Conservation (phyloP, 352 stramenopile species). For the Globisporangium cederbergense region DNA sequence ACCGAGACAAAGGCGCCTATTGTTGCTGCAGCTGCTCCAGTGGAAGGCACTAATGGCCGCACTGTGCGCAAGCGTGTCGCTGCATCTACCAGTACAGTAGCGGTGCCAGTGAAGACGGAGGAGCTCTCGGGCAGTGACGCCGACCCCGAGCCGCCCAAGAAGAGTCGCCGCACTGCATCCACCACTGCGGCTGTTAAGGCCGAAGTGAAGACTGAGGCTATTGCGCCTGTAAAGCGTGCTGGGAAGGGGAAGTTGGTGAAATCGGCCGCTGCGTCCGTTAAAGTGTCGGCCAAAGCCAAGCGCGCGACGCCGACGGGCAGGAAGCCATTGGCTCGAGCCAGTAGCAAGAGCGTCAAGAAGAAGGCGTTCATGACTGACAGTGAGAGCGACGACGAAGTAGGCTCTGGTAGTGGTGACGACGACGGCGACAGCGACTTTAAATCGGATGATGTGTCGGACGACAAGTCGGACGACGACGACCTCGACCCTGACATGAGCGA, state of each 20-base stretch:
- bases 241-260: slow-evolving; percentile 2
- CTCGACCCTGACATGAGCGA: slow-evolving; percentile 14
- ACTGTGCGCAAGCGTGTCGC: not conserved
- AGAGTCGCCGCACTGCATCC: not conserved
- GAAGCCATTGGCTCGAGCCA: not conserved
- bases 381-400: slow-evolving; percentile 25
- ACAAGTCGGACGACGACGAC: slow-evolving; percentile 20
- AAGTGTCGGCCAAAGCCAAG: slow-evolving; percentile 7
- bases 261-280: not conserved
- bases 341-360: slow-evolving; percentile 7
- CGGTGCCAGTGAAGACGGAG: not conserved
- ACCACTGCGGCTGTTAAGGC: not conserved
- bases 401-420: slow-evolving; percentile 22
- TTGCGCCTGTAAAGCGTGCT: not conserved
- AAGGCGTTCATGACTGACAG: not conserved
- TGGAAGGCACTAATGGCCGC: not conserved
- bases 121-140: not conserved
- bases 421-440: slow-evolving; percentile 49
- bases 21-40: not conserved
- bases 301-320: slow-evolving; percentile 2
- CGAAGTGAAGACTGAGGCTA: not conserved
- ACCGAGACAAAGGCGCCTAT: not conserved
- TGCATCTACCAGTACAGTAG: not conserved
- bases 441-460: not conserved
- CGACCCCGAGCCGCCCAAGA: slow-evolving; percentile 5